Percentiles rank a stretch among this genome's conserved stretches.
These are phyloP conservation scores for Mercurialis annua DNA, from an alignment of 345 rosid species.

Conservation along the genomic window DNA sequence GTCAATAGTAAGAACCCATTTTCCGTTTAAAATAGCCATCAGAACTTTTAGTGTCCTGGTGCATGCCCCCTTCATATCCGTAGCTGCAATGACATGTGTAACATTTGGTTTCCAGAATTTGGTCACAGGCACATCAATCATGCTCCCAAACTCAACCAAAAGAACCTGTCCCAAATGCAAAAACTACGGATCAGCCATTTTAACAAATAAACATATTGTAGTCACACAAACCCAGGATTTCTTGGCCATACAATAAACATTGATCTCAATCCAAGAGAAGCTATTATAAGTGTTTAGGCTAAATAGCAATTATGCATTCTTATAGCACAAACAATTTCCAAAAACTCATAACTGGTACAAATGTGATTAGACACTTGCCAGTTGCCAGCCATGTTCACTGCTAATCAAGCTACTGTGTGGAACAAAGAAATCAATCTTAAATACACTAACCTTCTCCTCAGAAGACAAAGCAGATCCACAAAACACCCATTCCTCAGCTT, in stretches of 20 bases:
- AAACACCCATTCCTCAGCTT: conserved; percentile 48
- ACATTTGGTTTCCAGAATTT: conserved; percentile 74
- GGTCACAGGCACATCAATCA: conserved; percentile 50
- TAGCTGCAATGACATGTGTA: conserved; percentile 83
- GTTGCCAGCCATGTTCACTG: background rate
- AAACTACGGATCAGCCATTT: conserved; percentile 1
- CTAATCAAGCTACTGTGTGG: background rate
- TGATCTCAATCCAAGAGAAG: background rate
- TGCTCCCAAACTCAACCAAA: conserved; percentile 53
- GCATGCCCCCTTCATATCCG: conserved; percentile 66
- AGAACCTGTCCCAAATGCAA: conserved; percentile 38
- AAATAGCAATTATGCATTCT: no score
- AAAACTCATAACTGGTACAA: background rate
- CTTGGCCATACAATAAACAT: background rate
- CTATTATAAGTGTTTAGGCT: background rate
- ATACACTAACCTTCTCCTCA: conserved; percentile 65
- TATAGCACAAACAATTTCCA: background rate
- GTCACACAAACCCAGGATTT: background rate
- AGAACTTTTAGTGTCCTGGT: conserved; percentile 79
- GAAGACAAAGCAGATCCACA: conserved; percentile 88
- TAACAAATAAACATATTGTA: conserved; percentile 2
- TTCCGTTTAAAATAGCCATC: conserved; percentile 75
- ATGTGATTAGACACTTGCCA: background rate
- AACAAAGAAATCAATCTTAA: background rate
- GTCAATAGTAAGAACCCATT: conserved; percentile 68